Conservation (phyloP, 2,329 filamentous ascomycete genomes). For the Daldinia sp. region DNA sequence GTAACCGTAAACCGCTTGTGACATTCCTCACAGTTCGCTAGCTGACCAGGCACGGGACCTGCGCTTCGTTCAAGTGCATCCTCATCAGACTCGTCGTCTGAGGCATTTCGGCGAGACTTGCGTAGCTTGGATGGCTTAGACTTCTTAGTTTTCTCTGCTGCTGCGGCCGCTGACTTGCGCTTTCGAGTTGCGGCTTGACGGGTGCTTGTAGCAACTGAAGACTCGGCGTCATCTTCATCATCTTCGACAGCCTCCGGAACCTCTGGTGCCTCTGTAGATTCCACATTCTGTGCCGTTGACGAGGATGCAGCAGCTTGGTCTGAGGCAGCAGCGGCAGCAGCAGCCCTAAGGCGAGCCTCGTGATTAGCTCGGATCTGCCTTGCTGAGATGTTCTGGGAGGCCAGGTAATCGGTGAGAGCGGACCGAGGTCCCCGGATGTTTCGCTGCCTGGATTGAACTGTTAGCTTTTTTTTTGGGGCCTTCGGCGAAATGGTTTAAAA, state of each 20-base stretch:
- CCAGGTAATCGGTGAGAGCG: conserved; percentile 50
- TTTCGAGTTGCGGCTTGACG: conserved; percentile 52
- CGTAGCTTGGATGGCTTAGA: conserved; percentile 69
- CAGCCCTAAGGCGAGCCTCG: conserved; percentile 38
- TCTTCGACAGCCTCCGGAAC: conserved; percentile 29
- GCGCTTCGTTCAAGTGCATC: conserved; percentile 48
- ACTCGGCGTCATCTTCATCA: conserved; percentile 30
- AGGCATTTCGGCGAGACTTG: conserved; percentile 51
- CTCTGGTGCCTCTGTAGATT: neutral
- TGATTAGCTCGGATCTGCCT: conserved; percentile 42
- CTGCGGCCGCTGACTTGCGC: conserved; percentile 66
- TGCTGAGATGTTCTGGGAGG: conserved; percentile 50
- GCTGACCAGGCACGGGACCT: conserved; percentile 80
- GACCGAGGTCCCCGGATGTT: conserved; percentile 49
- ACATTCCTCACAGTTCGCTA: conserved; percentile 89
- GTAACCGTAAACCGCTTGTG: conserved; percentile 93
- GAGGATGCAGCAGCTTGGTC: conserved; percentile 13
- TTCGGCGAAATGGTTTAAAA: neutral
- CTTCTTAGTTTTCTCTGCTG: conserved; percentile 72
- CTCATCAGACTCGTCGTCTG: conserved; percentile 58
- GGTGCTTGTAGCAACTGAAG: conserved; percentile 22
- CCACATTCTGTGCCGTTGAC: neutral
- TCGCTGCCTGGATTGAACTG: conserved; percentile 32
- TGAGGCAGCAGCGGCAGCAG: conserved; percentile 22
- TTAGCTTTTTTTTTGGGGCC: neutral